Evolutionary conservation across 1,284 basidiomycete species (phyloP).

Genomic region (Exobasidium cylindrosporum): DNA sequence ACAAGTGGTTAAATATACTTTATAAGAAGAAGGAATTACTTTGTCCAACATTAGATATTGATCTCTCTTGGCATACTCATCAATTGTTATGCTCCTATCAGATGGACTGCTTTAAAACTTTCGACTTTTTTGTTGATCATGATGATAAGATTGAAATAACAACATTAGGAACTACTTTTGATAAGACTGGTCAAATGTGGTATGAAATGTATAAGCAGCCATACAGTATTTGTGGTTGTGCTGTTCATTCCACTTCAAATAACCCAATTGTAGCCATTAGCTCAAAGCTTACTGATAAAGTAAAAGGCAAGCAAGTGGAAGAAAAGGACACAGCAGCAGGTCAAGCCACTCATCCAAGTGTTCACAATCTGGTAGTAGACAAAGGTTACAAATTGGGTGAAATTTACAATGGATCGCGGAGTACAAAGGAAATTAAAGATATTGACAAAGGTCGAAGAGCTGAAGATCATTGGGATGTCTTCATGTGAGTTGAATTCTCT

Average conservation of each 20-base stretch:
- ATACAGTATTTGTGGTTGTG: slow-evolving; percentile 36
- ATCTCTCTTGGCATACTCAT: slow-evolving; percentile 46
- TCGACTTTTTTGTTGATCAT: slow-evolving; percentile 43
- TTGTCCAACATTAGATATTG: slow-evolving; percentile 40
- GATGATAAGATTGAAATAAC: slow-evolving; percentile 42
- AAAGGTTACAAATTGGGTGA: neutral
- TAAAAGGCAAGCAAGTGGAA: slow-evolving; percentile 4
- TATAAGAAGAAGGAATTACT: slow-evolving; percentile 2
- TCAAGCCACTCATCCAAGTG: slow-evolving; percentile 33
- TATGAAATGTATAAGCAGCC: slow-evolving; percentile 29
- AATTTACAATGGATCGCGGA: neutral
- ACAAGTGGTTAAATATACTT: slow-evolving; percentile 32
- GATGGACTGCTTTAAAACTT: slow-evolving; percentile 23
- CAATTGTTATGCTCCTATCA: slow-evolving; percentile 28
- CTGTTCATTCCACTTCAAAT: slow-evolving; percentile 18
- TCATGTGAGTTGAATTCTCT: neutral
- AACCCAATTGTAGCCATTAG: slow-evolving; percentile 17
- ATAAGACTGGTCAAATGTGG: slow-evolving; percentile 34
- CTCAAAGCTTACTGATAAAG: slow-evolving; percentile 26
- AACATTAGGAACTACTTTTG: slow-evolving; percentile 31
- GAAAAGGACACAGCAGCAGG: slow-evolving; percentile 9
- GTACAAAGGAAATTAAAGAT: neutral
- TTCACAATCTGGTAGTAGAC: slow-evolving; percentile 22
- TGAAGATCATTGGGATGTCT: neutral
- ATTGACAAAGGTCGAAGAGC: neutral